Evolutionary conservation across 768 basidiomycete genomes (phyloP), one percentile per base, ranked within the genome.

Genomic region (Lentinula guzmanii): DNA sequence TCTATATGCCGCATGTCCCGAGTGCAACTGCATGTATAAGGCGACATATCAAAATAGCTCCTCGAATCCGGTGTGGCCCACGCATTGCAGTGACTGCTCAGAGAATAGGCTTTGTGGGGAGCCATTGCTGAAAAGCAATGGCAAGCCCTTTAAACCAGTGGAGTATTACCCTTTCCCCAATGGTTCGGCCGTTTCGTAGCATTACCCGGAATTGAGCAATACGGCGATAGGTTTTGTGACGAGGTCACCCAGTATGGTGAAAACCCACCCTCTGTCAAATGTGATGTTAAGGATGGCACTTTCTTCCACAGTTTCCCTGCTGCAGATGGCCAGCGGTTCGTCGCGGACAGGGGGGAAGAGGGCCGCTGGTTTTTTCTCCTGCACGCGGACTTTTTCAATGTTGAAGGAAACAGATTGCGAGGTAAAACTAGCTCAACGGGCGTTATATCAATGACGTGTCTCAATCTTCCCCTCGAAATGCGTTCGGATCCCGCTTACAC

Each of bases 281-380:
- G 10, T 21, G 46, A 15, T 9, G 1, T 15, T 33, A 15, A 5
- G 16, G 61, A 62, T 37, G 61, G 61, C 6, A 8, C 33, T 1
- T 50, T 62, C 21, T 13, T 34, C 18, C 18, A 28, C 41, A 6
- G 35, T 10, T 18, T 41, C 46, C 4, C 1, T 13, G 15, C 16
- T 5, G n/a, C 13, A 11, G 13, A 28, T 21, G 15, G 55, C 33
- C 1, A 21, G 10, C 37, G 28, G 1, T 62, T 57, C 53, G 31
- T 62, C 9, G 10, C 35, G 5, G 61, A 58, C 16, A 43, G 61
- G 4, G 55, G n/a, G 5, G 31, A 18, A 11, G 61, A 62, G 33
- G 61, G 61, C 5, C 13, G 56, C 16, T 62, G 61, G 61, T 52
- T 62, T 21, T 62, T 62, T 33, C 21, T 50, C 5, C 33, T 62